A percentile compares a stretch with the other conserved stretches of the same genome.
These are phyloP conservation scores for Aureobasidium melanogenum DNA, from an alignment of 2,329 filamentous ascomycete species.

Conservation along the genomic window DNA sequence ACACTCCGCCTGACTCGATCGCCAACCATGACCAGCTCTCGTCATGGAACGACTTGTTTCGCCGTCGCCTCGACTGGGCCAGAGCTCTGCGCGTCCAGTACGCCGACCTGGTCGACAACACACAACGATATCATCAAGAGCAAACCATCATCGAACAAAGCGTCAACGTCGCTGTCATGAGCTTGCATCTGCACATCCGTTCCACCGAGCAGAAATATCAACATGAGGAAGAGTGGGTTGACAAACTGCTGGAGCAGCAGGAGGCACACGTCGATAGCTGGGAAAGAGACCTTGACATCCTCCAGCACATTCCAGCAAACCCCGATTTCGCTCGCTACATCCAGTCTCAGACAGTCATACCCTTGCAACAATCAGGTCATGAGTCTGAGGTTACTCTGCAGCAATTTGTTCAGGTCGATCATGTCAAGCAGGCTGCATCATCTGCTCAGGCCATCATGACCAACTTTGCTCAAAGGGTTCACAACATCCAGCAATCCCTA, in stretches of 20 bases:
- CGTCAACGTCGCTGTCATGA: slow-evolving; percentile 76
- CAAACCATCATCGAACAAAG: slow-evolving; percentile 70
- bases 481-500: slow-evolving; percentile 33
- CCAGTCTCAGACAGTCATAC: slow-evolving; percentile 14
- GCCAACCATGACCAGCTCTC: slow-evolving; percentile 68
- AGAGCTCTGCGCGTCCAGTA: slow-evolving; percentile 61
- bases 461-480: slow-evolving; percentile 51
- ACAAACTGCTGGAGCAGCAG: slow-evolving; percentile 59
- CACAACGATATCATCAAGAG: slow-evolving; percentile 60
- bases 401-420: slow-evolving; percentile 67
- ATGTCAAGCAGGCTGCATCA: slow-evolving; percentile 62
- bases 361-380: slow-evolving; percentile 33
- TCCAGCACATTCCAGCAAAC: slow-evolving; percentile 56
- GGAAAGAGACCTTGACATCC: slow-evolving; percentile 59
- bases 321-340: slow-evolving; percentile 51
- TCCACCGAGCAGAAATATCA: slow-evolving; percentile 61
- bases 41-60: slow-evolving; percentile 85
- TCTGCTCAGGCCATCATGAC: slow-evolving; percentile 55
- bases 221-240: slow-evolving; percentile 63
- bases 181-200: slow-evolving; percentile 67
- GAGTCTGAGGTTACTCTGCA: slow-evolving; percentile 47
- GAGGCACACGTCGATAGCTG: slow-evolving; percentile 54
- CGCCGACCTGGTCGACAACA: slow-evolving; percentile 51
- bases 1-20: slow-evolving; percentile 67
- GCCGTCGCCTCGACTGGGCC: slow-evolving; percentile 72